Percentiles rank a stretch among this genome's conserved stretches.
Evolutionary conservation across 2,329 filamentous ascomycete genomes (phyloP).

Genomic region (Cladosporium cucumerinum): DNA sequence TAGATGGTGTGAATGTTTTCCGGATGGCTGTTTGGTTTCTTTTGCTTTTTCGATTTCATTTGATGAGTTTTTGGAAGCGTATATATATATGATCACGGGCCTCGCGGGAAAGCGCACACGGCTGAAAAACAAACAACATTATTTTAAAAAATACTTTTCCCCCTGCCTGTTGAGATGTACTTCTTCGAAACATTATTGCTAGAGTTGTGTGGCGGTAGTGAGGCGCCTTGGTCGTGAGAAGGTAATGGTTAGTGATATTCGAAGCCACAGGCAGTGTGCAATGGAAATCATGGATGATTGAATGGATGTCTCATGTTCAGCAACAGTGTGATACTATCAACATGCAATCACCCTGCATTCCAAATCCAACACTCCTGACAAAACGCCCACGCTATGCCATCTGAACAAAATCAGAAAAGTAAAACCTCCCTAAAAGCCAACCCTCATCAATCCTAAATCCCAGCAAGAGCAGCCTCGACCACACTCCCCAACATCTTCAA

Average conservation of each 20-base stretch:
- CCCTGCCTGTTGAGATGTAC: not conserved
- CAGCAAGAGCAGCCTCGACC: slow-evolving; percentile 41
- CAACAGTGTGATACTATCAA: not conserved
- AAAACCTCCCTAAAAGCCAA: not conserved
- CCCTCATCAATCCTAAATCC: not conserved
- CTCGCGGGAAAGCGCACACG: not conserved
- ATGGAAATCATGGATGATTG: not conserved
- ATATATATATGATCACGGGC: not conserved
- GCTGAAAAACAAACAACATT: not conserved
- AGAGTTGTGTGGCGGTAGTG: not conserved
- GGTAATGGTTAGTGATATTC: not conserved
- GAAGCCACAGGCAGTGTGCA: not conserved
- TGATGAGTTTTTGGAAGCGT: not conserved
- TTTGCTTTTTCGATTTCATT: not conserved
- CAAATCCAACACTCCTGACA: not conserved
- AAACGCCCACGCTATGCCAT: not conserved
- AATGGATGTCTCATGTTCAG: not conserved
- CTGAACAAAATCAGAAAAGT: not conserved
- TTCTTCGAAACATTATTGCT: not conserved
- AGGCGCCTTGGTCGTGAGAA: not conserved
- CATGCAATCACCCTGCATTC: not conserved
- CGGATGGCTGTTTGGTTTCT: not conserved
- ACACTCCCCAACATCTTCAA: slow-evolving; percentile 77
- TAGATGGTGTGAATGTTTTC: not conserved
- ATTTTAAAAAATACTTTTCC: not conserved